phyloP scores from a whole-genome alignment of 2,329 filamentous ascomycete genomes.

The Colletotrichum sp. region DNA sequence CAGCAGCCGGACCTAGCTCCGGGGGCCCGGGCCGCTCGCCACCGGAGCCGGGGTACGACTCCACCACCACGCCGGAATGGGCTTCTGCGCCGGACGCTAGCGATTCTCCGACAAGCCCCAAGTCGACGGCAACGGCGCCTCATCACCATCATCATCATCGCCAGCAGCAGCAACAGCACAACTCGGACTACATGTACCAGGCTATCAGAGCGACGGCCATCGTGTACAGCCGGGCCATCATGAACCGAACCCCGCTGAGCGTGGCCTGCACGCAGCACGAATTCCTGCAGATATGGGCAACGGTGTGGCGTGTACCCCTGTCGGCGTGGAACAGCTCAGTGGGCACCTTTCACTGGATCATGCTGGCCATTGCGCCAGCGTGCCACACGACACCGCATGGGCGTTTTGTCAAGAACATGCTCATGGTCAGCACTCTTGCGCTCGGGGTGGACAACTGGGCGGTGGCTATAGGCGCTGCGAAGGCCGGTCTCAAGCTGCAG shows the following conservation, averaged over 20 bases:
- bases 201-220: slow-evolving; percentile 50
- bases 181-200: slow-evolving; percentile 50
- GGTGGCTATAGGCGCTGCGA: slow-evolving; percentile 41
- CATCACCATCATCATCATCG: background rate
- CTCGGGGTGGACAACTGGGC: slow-evolving; percentile 56
- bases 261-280: slow-evolving; percentile 41
- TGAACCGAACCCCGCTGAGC: slow-evolving; percentile 45
- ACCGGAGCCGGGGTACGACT: background rate
- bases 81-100: background rate
- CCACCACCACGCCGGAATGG: slow-evolving; percentile 18
- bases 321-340: slow-evolving; percentile 50
- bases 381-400: slow-evolving; percentile 43
- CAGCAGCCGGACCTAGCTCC: background rate
- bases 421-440: slow-evolving; percentile 48
- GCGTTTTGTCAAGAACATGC: slow-evolving; percentile 51
- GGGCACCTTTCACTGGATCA: slow-evolving; percentile 55
- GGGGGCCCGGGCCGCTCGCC: background rate
- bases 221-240: slow-evolving; percentile 53
- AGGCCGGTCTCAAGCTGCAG: slow-evolving; percentile 43
- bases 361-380: slow-evolving; percentile 45
- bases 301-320: slow-evolving; percentile 51
- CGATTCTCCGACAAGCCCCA: background rate
- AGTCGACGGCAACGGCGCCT: background rate
- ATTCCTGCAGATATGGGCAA: slow-evolving; percentile 49
- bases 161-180: background rate